Evolutionary conservation across 78 protist species (phyloP).

Genomic region (Goniomonas avonlea): DNA sequence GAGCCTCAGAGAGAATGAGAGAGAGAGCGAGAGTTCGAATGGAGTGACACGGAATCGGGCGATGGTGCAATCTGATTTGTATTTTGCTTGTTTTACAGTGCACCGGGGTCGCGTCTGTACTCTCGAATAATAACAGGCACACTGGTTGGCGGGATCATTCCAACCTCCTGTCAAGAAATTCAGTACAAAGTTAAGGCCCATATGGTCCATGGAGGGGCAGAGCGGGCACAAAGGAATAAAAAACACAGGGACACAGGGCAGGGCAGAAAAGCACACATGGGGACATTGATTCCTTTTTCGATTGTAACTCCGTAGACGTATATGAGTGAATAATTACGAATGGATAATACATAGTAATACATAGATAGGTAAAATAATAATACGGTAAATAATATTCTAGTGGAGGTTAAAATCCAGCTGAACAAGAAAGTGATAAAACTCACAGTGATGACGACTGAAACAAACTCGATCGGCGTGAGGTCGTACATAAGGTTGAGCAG

Average conservation of each 20-base stretch:
- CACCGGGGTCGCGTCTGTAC: too few species aligned
- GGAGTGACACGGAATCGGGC: too few species aligned
- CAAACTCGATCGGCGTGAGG: constrained; percentile 83
- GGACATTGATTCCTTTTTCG: too few species aligned
- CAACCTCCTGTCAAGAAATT: constrained; percentile 36
- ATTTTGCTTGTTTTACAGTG: too few species aligned
- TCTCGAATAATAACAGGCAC: constrained; percentile 90
- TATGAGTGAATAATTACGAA: too few species aligned
- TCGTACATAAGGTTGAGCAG: constrained; percentile 85
- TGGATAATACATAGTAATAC: background rate
- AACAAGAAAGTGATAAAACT: background rate
- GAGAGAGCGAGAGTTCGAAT: too few species aligned
- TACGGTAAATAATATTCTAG: background rate
- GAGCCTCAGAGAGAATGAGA: too few species aligned
- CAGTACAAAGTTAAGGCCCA: too few species aligned
- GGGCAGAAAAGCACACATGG: background rate
- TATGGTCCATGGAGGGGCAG: too few species aligned
- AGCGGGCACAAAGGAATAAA: background rate
- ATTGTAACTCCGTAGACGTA: too few species aligned
- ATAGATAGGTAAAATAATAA: background rate
- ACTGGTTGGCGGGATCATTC: constrained; percentile 87
- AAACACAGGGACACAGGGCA: background rate
- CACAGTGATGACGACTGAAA: constrained; percentile 84
- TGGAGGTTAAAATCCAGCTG: too few species aligned
- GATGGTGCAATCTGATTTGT: too few species aligned